Base-by-base conservation (phyloP, 1,284 basidiomycete genomes). In the Papiliotrema terrestris region DNA sequence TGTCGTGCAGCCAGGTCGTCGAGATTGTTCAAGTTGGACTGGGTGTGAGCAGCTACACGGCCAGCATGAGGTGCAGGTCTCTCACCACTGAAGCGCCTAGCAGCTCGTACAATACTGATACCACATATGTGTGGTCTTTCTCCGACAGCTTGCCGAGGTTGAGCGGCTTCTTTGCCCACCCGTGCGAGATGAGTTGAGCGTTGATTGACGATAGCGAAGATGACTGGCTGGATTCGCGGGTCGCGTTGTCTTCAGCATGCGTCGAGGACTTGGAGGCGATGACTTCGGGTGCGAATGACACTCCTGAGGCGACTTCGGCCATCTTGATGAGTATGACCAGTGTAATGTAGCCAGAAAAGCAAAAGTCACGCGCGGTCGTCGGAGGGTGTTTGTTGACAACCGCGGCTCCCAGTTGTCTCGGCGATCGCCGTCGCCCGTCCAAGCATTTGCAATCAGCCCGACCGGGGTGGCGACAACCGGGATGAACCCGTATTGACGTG, bases 11-110 rank as follows among this genome's bases (percentile, higher is more conserved):
- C 81, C 3, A 92, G 69, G 5, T 87, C 83, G 61, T 95, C 91
- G 22, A 87, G 83, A n/a, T 84, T 80, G 11, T 82, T 78, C 80
- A 92, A 86, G 70, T 94, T 91, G 66, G 86, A 83, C 91, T 78
- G 52, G 11, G 8, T 9, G 35, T 61, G 17, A 59, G 57, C 17
- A 8, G 20, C 3, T 41, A 8, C 43, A 20, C 35, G 1, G 44
- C 11, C 26, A 13, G 26, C 38, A n/a, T 32, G 9, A 23, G 20
- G 42, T n/a, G 25, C 38, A 20, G n/a, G n/a, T 3, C 4, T 83
- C 87, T 62, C 69, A 93, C 91, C 63, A 89, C 79, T 62, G 88
- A 80, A 67, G 91, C 86, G 52, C 86, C 81, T 32, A 94, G 78
- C 79, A 94, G 82, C 15, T 83, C 82, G n/a, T 89, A 79, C 29